Base-by-base conservation (phyloP, 192 early-diverging fungal genomes). In the Podila clonocystis region DNA sequence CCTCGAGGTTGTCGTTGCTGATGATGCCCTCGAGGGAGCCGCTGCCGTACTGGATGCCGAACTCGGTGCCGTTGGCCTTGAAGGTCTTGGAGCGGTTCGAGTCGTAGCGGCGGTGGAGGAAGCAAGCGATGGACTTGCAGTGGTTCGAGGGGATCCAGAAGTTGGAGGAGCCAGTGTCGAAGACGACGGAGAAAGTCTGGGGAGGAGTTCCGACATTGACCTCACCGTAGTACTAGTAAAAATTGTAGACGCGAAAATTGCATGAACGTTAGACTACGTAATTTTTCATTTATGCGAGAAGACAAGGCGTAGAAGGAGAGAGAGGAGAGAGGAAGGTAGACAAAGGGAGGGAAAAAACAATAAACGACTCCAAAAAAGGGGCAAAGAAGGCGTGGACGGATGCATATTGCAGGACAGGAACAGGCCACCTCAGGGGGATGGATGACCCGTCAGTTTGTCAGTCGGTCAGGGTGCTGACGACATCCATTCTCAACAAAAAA, bases 21-120 rank as follows among this genome's bases (percentile, higher is more conserved):
- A 99, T 93, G 68, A 98, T 91, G 17, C 98, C 98, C 74, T 99
- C 97, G n/a, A 99, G 87, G 12, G 94, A 89, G 33, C 97, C 98
- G 41, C 92, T 90, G 50, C 96, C 96, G 72, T 99, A 99, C 58
- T 90, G 93, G 74, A 99, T 97, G 28, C 93, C 91, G 90, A 99
- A 99, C 61, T 91, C 87, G 9, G 98, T 99, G 57, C 97, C 97
- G 82, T 99, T 99, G 50, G 89, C 79, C 63, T 85, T 89, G 88
- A 91, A 97, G 8, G 95, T 89, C 3, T 73, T 82, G 28, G 95
- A 96, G 78, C 95, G 85, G 62, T 70, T 76, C 29, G 94, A 90
- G 82, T 99, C 94, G 84, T 91, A 99, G 17, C 94, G 90, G 41
- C 87, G 72, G 82, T 99, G 98, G 52, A 99, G 86, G 88, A 92